Conservation (phyloP, 805 yeast species). For the Zygotorulaspora chibaensis region DNA sequence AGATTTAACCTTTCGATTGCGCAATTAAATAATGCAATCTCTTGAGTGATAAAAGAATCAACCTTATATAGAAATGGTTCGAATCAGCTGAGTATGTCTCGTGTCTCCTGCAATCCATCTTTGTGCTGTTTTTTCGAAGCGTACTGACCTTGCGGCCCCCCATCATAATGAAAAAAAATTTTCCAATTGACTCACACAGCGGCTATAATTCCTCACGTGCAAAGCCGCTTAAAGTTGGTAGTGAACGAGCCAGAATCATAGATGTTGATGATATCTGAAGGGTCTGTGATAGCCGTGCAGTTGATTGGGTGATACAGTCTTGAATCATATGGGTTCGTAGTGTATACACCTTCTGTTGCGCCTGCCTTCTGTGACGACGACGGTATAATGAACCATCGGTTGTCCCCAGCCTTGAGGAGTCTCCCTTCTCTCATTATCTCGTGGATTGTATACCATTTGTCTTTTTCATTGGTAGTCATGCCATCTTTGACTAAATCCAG, state of each 20-base stretch:
- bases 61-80: not conserved
- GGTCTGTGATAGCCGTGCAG: slow-evolving; percentile 13
- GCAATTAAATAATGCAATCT: no score
- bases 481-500: slow-evolving; percentile 54
- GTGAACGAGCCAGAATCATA: slow-evolving; percentile 31
- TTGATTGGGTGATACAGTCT: slow-evolving; percentile 13
- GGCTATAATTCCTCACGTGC: slow-evolving; percentile 9
- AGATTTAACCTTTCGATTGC: no score
- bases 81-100: slow-evolving; percentile 1
- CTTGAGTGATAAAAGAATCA: no score
- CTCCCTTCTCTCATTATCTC: slow-evolving; percentile 42
- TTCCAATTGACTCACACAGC: slow-evolving; percentile 6
- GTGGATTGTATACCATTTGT: slow-evolving; percentile 66
- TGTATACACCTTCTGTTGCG: slow-evolving; percentile 19
- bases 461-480: slow-evolving; percentile 69
- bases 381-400: slow-evolving; percentile 16
- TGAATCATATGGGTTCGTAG: slow-evolving; percentile 32
- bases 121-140: no score
- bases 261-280: slow-evolving; percentile 26
- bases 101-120: no score
- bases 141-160: not conserved
- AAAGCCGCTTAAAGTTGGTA: slow-evolving; percentile 24
- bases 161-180: slow-evolving; percentile 1
- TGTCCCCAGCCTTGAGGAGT: slow-evolving; percentile 26
- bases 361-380: slow-evolving; percentile 6